Conservation (phyloP, 768 basidiomycete genomes). For the Pilatotrama ljubarskyi region DNA sequence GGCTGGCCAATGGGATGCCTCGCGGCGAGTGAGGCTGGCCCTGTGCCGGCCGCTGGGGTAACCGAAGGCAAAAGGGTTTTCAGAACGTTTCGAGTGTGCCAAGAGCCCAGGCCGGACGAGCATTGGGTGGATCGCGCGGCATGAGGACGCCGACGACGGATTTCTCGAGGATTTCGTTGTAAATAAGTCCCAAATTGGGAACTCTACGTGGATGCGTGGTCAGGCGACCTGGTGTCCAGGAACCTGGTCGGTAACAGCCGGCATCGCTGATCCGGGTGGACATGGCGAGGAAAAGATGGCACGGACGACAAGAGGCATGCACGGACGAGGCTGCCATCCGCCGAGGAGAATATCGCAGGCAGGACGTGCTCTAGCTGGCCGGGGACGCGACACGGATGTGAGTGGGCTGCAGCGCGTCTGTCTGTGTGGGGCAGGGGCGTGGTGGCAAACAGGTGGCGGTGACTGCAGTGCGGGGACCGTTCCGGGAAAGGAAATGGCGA, state of each 20-base stretch:
- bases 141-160: not conserved
- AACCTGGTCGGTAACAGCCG: constrained; percentile 9
- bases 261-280: constrained; percentile 7
- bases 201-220: not conserved
- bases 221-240: constrained; percentile 16
- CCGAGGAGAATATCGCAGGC: not conserved
- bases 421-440: constrained; percentile 11
- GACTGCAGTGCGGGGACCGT: not conserved
- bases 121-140: not conserved
- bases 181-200: not conserved
- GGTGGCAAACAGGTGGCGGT: constrained; percentile 15
- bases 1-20: not conserved
- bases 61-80: constrained; percentile 1
- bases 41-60: not conserved
- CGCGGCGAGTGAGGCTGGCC: no score
- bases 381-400: not conserved
- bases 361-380: not conserved
- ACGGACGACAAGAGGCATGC: not conserved
- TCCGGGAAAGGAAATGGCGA: not conserved
- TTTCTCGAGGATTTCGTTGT: not conserved
- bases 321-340: not conserved
- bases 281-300: not conserved
- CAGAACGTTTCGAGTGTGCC: not conserved
- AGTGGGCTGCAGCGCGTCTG: not conserved
- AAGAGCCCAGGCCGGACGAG: not conserved